Evolutionary conservation across 306 rosid species (phyloP).

Genomic region (Alnus rubra): DNA sequence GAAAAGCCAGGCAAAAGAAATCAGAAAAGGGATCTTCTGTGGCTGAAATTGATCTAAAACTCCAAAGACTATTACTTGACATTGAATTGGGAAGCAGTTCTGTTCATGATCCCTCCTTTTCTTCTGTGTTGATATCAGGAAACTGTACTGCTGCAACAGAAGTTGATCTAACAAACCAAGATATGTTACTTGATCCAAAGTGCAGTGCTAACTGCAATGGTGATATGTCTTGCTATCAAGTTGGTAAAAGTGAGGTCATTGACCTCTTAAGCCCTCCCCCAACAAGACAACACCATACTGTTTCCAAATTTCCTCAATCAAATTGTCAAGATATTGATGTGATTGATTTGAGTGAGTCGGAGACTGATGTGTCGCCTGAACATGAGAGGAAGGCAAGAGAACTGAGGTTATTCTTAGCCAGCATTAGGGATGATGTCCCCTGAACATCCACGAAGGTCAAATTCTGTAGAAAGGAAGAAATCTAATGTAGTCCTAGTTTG

Average conservation of each 20-base stretch:
- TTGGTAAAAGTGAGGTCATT: conserved; percentile 49
- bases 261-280: conserved; percentile 79
- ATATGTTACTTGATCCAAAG: conserved; percentile 24
- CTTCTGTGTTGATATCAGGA: conserved; percentile 23
- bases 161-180: conserved; percentile 25
- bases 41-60: conserved; percentile 60
- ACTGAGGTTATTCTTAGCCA: conserved; percentile 57
- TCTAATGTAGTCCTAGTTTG: neutral
- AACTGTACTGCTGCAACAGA: conserved; percentile 29
- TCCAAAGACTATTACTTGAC: conserved; percentile 57
- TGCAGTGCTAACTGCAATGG: conserved; percentile 14
- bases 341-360: conserved; percentile 74
- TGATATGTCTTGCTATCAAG: conserved; percentile 18
- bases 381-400: conserved; percentile 66
- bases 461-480: neutral
- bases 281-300: conserved; percentile 18
- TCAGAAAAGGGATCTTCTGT: conserved; percentile 35
- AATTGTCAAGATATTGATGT: conserved; percentile 42
- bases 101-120: conserved; percentile 22
- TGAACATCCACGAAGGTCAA: conserved; percentile 21
- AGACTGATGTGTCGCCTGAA: conserved; percentile 59
- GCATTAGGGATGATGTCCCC: conserved; percentile 43
- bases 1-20: conserved; percentile 55
- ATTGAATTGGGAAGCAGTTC: conserved; percentile 38
- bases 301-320: conserved; percentile 27